These are phyloP conservation scores for Cystobasidium sp. DNA, from an alignment of 1,284 basidiomycete genomes.

Conservation along the genomic window DNA sequence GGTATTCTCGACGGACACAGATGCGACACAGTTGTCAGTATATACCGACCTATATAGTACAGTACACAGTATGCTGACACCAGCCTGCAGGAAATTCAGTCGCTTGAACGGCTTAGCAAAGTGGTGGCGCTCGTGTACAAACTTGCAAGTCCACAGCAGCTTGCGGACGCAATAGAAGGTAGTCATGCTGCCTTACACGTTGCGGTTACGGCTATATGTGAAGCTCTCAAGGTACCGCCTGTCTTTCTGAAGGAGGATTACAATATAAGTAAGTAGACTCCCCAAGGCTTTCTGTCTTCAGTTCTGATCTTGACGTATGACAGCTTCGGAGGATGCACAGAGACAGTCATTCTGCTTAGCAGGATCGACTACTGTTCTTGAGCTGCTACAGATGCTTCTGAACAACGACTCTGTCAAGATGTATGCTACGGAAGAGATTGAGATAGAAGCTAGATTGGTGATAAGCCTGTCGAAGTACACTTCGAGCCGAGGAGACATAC, in stretches of 20 bases:
- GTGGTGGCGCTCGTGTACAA: too few species aligned
- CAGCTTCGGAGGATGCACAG: conserved; percentile 27
- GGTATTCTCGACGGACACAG: too few species aligned
- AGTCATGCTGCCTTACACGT: not conserved
- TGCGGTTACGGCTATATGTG: not conserved
- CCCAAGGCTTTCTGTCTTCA: not conserved
- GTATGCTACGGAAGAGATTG: not conserved
- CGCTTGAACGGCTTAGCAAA: too few species aligned
- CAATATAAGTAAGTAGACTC: conserved; percentile 13
- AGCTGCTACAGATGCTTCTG: conserved; percentile 5
- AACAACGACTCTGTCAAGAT: not conserved
- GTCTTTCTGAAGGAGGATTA: conserved; percentile 34
- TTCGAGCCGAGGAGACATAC: not conserved
- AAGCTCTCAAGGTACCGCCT: conserved; percentile 2
- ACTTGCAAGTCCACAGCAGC: not conserved
- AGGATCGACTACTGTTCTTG: conserved; percentile 14
- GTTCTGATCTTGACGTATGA: not conserved
- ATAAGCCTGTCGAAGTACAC: conserved; percentile 23
- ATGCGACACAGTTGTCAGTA: too few species aligned
- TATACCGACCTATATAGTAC: too few species aligned
- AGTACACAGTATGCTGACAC: too few species aligned
- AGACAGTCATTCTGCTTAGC: conserved; percentile 32
- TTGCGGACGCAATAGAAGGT: not conserved
- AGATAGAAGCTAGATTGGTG: not conserved
- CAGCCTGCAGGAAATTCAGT: too few species aligned